Percentiles rank a stretch among this genome's conserved stretches.
These are phyloP conservation scores for Fusarium transvaalense DNA, from an alignment of 2,329 filamentous ascomycete genomes.

Conservation along the genomic window DNA sequence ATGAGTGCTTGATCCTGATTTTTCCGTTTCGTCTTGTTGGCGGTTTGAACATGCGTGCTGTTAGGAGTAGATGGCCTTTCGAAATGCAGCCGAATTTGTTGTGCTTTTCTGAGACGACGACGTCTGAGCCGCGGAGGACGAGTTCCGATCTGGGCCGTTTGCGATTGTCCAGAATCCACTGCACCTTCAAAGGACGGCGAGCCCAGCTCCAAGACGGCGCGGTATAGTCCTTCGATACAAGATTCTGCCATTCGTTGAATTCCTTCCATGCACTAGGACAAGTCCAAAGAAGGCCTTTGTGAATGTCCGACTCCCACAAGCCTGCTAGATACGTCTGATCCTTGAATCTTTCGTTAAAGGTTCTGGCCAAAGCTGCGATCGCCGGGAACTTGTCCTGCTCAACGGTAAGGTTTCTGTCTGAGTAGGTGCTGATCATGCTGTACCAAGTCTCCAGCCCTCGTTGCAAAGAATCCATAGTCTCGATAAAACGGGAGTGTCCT, in stretches of 20 bases:
- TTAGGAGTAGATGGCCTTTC: background rate
- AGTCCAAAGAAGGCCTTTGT: background rate
- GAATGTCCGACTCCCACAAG: background rate
- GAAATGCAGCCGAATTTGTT: background rate
- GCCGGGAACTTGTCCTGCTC: background rate
- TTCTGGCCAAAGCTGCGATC: background rate
- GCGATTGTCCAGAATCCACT: rapidly evolving
- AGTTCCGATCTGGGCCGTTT: background rate
- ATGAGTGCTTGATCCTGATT: background rate
- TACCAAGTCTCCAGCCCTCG: rapidly evolving
- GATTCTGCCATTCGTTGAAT: background rate
- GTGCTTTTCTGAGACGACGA: rapidly evolving
- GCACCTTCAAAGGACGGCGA: rapidly evolving
- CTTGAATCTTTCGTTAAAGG: rapidly evolving
- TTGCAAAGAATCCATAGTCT: background rate
- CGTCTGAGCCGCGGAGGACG: rapidly evolving
- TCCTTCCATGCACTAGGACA: background rate
- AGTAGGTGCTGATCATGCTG: rapidly evolving
- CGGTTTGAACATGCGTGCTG: rapidly evolving
- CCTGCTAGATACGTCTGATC: background rate
- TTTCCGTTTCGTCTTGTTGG: background rate
- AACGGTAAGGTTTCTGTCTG: background rate
- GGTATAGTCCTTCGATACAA: rapidly evolving
- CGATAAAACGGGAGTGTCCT: rapidly evolving
- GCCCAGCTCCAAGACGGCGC: background rate